A percentile compares a stretch with the other conserved stretches of the same genome.
Evolutionary conservation across 2,329 filamentous ascomycete species (phyloP).

Genomic region (Emergomyces orientalis): DNA sequence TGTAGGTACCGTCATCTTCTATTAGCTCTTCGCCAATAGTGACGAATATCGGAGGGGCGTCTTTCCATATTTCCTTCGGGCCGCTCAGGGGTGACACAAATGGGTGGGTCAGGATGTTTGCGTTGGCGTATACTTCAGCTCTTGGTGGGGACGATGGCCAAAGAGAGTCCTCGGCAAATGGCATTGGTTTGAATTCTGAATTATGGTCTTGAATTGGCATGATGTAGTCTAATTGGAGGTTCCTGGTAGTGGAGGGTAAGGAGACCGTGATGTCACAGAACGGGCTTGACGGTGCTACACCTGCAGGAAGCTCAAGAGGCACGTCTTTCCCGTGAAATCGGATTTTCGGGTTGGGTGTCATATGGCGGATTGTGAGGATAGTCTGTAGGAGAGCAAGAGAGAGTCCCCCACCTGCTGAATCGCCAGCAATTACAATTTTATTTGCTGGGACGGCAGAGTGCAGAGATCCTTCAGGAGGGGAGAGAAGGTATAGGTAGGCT

Average conservation of each 20-base stretch:
- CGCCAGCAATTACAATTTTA: slow-evolving; percentile 39
- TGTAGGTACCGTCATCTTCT: slow-evolving; percentile 32
- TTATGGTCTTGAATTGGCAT: slow-evolving; percentile 21
- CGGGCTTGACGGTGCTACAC: slow-evolving; percentile 31
- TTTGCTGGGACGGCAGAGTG: slow-evolving; percentile 36
- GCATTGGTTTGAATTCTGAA: slow-evolving; percentile 20
- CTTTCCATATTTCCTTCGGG: slow-evolving; percentile 31
- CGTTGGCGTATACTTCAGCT: slow-evolving; percentile 35
- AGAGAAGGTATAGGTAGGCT: slow-evolving; percentile 40
- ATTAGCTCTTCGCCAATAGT: slow-evolving; percentile 35
- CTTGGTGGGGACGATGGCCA: slow-evolving; percentile 37
- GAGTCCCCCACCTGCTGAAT: slow-evolving; percentile 40
- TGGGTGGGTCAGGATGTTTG: slow-evolving; percentile 32
- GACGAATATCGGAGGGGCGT: slow-evolving; percentile 34
- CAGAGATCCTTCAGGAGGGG: slow-evolving; percentile 35
- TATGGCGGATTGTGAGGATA: slow-evolving; percentile 33
- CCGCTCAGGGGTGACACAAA: slow-evolving; percentile 34
- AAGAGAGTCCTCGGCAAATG: slow-evolving; percentile 27
- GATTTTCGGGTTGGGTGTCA: slow-evolving; percentile 21
- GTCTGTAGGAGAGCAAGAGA: slow-evolving; percentile 34
- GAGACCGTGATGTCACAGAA: slow-evolving; percentile 37
- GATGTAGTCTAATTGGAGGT: slow-evolving; percentile 36
- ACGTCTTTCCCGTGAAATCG: slow-evolving; percentile 35
- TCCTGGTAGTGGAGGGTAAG: slow-evolving; percentile 32
- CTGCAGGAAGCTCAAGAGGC: slow-evolving; percentile 34